Base-by-base conservation (phyloP, 2,329 filamentous ascomycete species). In the Didymella sp. region DNA sequence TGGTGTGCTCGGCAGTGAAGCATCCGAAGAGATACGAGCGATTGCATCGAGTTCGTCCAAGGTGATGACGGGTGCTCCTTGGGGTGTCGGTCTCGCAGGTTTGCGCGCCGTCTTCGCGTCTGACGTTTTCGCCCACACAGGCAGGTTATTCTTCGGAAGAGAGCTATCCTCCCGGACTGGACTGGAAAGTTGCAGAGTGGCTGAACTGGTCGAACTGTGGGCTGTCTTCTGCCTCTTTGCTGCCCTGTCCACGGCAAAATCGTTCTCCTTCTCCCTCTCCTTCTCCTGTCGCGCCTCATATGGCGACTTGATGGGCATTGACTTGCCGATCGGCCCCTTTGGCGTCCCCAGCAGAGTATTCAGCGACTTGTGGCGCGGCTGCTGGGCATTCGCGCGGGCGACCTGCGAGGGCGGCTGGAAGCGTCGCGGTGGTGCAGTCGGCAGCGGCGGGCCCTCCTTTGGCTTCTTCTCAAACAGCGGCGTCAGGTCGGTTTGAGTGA, bases 401-500 rank as follows among this genome's bases (percentile, higher is more conserved):
- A 67, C 58, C 6, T 62, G 59, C 4, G 63, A 61, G 9, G 64
- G 63, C 40, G 54, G 57, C 30, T 61, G 64, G 61, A 62, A 69
- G n/a, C 59, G 64, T 30, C 44, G 67, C 17, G 51, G 45, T 11
- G 64, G 52, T 31, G 69, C 51, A 44, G 46, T 35, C 30, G 65
- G 57, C 27, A 51, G 56, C 50, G 64, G 61, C 4, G 68, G 63
- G 13, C 66, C 62, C 0, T 70, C 68, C 65, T 84, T 87, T 9
- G 79, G 79, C 55, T 85, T 85, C 75, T 89, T 92, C 60, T 90
- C 88, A 42, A 95, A 78, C 25, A 97, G 76, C 25, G 88, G 87
- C 0, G 89, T 87, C 24, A 97, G 74, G 68, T 97, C 92, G 47
- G 94, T 92, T 64, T 94, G 84, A 2, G 84, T 87, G 30, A 82